phyloP scores from a whole-genome alignment of 2,329 filamentous ascomycete genomes.

The Daldinia eschscholtzii region DNA sequence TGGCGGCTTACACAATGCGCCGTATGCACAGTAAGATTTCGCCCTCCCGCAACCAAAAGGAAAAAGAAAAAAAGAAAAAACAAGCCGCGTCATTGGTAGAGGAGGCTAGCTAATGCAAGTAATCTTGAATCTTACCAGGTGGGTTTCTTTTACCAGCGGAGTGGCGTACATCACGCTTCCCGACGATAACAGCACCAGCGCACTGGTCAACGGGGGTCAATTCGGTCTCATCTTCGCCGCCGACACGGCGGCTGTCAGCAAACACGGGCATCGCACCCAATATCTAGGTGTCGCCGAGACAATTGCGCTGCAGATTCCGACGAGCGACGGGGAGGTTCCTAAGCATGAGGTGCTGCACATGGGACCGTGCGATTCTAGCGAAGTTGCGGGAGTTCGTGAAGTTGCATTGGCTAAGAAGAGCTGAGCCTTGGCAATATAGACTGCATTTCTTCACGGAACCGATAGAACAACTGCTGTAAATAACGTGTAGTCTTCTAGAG shows the following conservation, averaged over 20 bases:
- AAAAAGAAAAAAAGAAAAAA: too few species aligned
- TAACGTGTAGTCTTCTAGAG: neutral
- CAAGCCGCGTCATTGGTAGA: neutral
- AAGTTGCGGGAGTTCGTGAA: conserved; percentile 43
- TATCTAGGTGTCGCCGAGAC: conserved; percentile 30
- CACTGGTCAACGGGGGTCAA: conserved; percentile 55
- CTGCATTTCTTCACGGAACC: neutral
- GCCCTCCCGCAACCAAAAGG: neutral
- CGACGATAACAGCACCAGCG: conserved; percentile 50
- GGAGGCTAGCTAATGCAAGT: neutral
- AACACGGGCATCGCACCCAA: conserved; percentile 22
- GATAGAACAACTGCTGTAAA: neutral
- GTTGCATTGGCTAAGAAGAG: neutral
- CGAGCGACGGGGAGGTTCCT: conserved; percentile 20
- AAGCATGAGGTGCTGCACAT: conserved; percentile 51
- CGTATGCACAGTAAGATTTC: conserved; percentile 55
- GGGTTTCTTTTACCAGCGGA: conserved; percentile 56
- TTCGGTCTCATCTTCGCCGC: conserved; percentile 58
- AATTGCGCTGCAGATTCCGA: conserved; percentile 29
- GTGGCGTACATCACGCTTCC: conserved; percentile 59
- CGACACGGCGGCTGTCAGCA: conserved; percentile 53
- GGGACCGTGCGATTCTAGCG: conserved; percentile 53
- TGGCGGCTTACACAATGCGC: conserved; percentile 59
- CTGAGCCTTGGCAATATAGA: neutral
- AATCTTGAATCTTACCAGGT: conserved; percentile 42